Evolutionary conservation across 2,329 filamentous ascomycete genomes (phyloP), one percentile per base, ranked within the genome.

Genomic region (Trichophyton schoenleinii): DNA sequence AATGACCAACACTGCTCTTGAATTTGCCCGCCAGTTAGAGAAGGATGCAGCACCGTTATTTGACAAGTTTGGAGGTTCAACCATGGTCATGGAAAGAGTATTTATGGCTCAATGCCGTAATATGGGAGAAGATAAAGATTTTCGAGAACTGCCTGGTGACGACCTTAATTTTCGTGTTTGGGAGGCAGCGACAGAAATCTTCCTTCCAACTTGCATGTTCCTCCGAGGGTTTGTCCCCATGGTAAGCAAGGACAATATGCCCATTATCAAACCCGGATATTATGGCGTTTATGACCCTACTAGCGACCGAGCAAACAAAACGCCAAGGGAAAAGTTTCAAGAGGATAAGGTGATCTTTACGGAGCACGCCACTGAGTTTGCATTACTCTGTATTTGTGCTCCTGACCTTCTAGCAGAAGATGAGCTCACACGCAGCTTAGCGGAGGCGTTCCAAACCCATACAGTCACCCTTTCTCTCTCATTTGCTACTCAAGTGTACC

Each of bases 401-500:
- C 44, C 46, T 11, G 42, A 41, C 2, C 6, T 64, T 6, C 70
- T 70, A 0, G 66, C 70, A 3, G 65, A 74, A 48, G 77, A 79
- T 58, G 73, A 74, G 60, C 68, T 77, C 36, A 67, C 73, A 2
- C 72, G 73, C 1, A 72, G 71, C 1, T 66, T 78, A 9, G 65
- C 67, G 22, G 66, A 73, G 44, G 61, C 75, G 18, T 64, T 68
- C 31, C 62, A 67, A 3, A 75, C 71, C 0, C 53, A 62, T 1
- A 52, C 70, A 3, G 60, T 76, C 1, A 66, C 76, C 0, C 70
- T 78, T 44, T 72, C 69, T 62, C 67, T 74, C 7, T 66, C 73
- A 1, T 79, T 78, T 60, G 74, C 74, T 7, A 67, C 70, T 3
- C 75, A 79, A 55, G 61, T 76, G 9, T 75, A 74, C 61, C 71